phyloP scores from a whole-genome alignment of 306 rosid genomes.

The Nissolia schottii region DNA sequence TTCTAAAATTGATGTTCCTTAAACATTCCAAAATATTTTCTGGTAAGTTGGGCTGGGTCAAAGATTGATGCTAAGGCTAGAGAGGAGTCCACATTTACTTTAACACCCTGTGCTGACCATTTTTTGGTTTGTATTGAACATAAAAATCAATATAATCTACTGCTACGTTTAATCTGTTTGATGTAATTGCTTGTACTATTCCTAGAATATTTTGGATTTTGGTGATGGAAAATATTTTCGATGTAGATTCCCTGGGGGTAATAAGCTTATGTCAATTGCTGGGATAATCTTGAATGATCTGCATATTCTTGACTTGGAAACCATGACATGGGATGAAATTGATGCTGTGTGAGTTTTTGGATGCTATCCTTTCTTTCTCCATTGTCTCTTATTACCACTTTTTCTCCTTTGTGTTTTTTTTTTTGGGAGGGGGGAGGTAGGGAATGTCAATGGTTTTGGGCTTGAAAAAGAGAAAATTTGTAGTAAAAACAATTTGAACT shows the following conservation, averaged over 20 bases:
- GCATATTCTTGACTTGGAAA: too few relatives aligned
- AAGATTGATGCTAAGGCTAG: constrained; percentile 61
- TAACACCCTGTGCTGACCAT: constrained; percentile 81
- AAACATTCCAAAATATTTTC: too few relatives aligned
- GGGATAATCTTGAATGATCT: constrained; percentile 79
- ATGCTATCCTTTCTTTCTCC: too few relatives aligned
- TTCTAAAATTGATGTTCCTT: too few relatives aligned
- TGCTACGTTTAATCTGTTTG: constrained; percentile 6
- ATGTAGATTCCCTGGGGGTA: constrained; percentile 81
- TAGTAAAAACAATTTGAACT: background rate
- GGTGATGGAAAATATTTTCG: constrained; percentile 3
- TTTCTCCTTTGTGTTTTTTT: too few relatives aligned
- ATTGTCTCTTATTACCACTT: too few relatives aligned
- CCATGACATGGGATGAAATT: too few relatives aligned
- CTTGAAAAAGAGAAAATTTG: background rate
- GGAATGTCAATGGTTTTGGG: constrained; percentile 4
- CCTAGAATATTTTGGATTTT: constrained; percentile 14
- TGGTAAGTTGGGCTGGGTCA: constrained; percentile 90
- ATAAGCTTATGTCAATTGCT: constrained; percentile 75
- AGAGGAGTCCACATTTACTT: constrained; percentile 47
- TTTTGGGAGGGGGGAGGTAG: too few relatives aligned
- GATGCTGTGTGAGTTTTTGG: too few relatives aligned
- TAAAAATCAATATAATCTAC: background rate
- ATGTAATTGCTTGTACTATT: constrained; percentile 9
- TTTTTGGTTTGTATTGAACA: constrained; percentile 69